phyloP scores from a whole-genome alignment of 192 early-diverging fungal species.

The Backusella australiensis region DNA sequence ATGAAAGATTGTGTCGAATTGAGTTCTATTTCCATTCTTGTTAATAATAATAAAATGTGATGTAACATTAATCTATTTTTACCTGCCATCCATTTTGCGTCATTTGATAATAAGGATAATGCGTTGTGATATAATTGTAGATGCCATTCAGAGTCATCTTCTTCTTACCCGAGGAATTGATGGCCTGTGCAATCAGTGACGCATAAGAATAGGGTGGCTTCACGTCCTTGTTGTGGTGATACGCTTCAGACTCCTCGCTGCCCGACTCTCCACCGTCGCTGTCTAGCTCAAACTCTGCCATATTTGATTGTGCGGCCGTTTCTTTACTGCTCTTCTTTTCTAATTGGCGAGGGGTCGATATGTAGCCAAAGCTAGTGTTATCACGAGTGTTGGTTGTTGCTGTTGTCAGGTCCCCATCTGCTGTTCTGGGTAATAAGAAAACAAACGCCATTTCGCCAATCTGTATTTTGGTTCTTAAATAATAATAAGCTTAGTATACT shows the following conservation, averaged over 20 bases:
- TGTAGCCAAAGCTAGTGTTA: conserved; percentile 24
- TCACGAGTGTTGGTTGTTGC: background rate
- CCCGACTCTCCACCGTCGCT: conserved; percentile 15
- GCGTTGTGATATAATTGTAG: conserved; percentile 77
- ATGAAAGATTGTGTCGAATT: conserved; percentile 93
- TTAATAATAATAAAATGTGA: background rate
- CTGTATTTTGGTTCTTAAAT: conserved; percentile 68
- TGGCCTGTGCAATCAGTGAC: conserved; percentile 87
- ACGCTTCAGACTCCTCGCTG: conserved; percentile 23
- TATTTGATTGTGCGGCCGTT: background rate
- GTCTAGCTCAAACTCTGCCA: background rate
- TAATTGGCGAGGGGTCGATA: conserved; percentile 31
- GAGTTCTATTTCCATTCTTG: conserved; percentile 67
- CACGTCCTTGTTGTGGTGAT: conserved; percentile 36
- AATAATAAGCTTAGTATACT: too few relatives aligned
- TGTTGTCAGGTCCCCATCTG: conserved; percentile 44
- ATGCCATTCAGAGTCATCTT: conserved; percentile 87
- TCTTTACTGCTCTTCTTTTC: conserved; percentile 17
- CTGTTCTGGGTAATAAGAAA: conserved; percentile 65
- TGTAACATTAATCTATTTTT: conserved; percentile 8
- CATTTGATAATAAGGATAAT: conserved; percentile 87
- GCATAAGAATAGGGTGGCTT: conserved; percentile 91
- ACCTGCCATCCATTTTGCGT: conserved; percentile 92
- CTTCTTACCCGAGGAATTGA: conserved; percentile 67
- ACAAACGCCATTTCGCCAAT: conserved; percentile 80